These are phyloP conservation scores for Trichosporon sp. DNA, from an alignment of 1,284 basidiomycete species.

Conservation along the genomic window DNA sequence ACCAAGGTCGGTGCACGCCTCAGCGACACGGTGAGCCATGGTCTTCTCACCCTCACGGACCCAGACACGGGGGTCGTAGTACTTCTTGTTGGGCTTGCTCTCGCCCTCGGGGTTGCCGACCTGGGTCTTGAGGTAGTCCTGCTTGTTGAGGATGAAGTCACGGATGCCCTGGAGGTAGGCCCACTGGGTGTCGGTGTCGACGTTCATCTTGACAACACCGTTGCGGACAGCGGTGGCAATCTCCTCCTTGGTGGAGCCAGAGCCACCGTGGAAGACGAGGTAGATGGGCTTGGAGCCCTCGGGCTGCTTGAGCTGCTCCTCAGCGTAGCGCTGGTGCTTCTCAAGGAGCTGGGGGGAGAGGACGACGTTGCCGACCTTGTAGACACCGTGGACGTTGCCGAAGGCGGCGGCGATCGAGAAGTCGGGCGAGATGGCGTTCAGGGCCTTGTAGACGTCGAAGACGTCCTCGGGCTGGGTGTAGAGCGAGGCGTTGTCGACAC, in stretches of 20 bases:
- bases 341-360: conserved; percentile 87
- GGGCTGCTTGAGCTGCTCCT: conserved; percentile 64
- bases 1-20: conserved; percentile 84
- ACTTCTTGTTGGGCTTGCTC: conserved; percentile 97
- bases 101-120: conserved; percentile 90
- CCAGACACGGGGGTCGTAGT: conserved; percentile 94
- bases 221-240: conserved; percentile 86
- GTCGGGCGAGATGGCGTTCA: conserved; percentile 81
- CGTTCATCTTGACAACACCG: conserved; percentile 97
- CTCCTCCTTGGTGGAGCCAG: conserved; percentile 94
- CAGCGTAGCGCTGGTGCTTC: conserved; percentile 83
- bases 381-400: conserved; percentile 94
- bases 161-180: conserved; percentile 88
- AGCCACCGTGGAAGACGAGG: conserved; percentile 99
- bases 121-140: conserved; percentile 78
- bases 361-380: conserved; percentile 90
- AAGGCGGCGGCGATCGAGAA: conserved; percentile 92
- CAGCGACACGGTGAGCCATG: conserved; percentile 77
- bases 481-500: conserved; percentile 85
- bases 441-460: conserved; percentile 81
- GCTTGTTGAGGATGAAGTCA: conserved; percentile 78
- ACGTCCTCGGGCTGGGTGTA: conserved; percentile 99
- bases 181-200: conserved; percentile 66
- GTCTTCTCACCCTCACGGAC: conserved; percentile 98
- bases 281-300: conserved; percentile 65